Conservation (phyloP, 495 filamentous ascomycete genomes). For the Lasiosphaeria hispida region DNA sequence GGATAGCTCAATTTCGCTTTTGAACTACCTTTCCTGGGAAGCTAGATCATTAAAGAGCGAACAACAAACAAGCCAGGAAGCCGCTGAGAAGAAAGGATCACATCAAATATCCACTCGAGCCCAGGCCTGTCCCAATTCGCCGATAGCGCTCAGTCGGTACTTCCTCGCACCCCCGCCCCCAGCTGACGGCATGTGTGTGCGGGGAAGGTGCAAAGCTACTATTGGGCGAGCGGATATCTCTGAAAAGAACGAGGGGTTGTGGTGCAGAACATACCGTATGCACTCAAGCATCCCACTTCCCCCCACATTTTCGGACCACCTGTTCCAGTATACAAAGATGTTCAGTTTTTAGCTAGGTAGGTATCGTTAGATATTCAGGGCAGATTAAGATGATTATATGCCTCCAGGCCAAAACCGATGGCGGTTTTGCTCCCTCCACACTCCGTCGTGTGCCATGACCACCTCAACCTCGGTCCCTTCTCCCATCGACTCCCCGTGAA, state of each 20-base stretch:
- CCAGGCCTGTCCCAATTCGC: no score
- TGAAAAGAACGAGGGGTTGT: background rate
- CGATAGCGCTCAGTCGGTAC: no score
- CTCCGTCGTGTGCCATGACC: conserved; percentile 45
- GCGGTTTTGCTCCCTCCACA: conserved; percentile 39
- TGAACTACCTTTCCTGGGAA: background rate
- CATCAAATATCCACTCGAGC: no score
- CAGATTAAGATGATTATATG: conserved; percentile 12
- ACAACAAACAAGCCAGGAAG: no score
- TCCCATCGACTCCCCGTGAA: conserved; percentile 2
- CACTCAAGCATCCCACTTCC: no score
- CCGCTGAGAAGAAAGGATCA: no score
- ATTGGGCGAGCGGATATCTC: no score
- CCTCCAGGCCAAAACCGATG: conserved; percentile 34
- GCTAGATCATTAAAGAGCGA: no score
- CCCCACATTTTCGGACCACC: background rate
- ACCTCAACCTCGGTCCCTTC: conserved; percentile 36
- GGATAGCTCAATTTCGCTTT: background rate
- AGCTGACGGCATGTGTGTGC: background rate
- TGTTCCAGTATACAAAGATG: background rate
- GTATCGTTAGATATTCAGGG: no score
- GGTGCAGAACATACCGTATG: no score
- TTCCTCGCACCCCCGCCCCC: no score
- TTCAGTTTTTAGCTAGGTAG: no score
- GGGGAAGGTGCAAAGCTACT: background rate